Base-by-base conservation (phyloP, 2,329 filamentous ascomycete species). In the Cercospora zeina region DNA sequence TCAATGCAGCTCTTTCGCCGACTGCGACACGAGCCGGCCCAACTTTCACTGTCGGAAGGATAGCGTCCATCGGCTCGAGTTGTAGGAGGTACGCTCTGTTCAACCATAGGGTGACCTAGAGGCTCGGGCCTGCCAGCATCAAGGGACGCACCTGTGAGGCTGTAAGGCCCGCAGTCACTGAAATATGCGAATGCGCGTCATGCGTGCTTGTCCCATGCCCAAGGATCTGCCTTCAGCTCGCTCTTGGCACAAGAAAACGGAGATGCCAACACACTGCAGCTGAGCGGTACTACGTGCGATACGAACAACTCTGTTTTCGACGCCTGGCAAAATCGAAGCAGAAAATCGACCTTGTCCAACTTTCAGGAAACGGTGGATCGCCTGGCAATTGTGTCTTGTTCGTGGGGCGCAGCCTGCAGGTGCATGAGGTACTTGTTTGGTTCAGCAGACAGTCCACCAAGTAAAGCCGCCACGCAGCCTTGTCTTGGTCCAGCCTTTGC, bases 181-280 rank as follows among this genome's bases (percentile, higher is more conserved):
- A 14, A 47, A 27, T 47, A 24, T 14, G 42, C 42, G 42, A 27
- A 24, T 14, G 21, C 21, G 19, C 42, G 42, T 47, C 42, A n/a
- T n/a, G 42, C 42, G 42, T 47, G 21, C 21, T 27, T 27, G 19
- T 27, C 42, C 21, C 42, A 21, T 47, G 31, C 19, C 42, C 42
- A 27, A 47, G 42, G 42, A 27, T 47, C 42, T 47, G 42, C 42
- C 42, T 47, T 58, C 59, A 62, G 59, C 54, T 62, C 42, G 54
- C 45, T 39, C 59, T 62, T 62, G 59, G 59, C 54, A 27, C 49
- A 51, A 51, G 27, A 14, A 47, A 21, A 47, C 14, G 42, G 42
- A 47, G 27, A 27, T 36, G 54, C 59, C 59, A 62, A 45, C 49
- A 45, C 51, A 56, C 42, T 58, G 56, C 56, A 50, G 56, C 42